These are phyloP conservation scores for Fusarium sp. DNA, from an alignment of 2,329 filamentous ascomycete genomes.

Conservation along the genomic window DNA sequence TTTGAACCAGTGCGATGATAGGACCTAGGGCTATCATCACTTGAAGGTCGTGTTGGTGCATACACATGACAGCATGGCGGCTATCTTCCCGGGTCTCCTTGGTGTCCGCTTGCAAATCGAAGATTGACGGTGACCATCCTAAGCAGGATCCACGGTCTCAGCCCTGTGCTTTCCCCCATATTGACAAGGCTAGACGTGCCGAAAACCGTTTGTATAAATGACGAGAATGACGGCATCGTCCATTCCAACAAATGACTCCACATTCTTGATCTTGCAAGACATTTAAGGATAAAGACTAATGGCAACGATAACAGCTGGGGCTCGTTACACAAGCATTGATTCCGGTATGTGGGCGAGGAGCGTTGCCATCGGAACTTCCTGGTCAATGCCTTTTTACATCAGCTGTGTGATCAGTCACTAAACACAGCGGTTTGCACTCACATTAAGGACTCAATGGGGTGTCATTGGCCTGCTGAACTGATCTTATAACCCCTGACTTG, in stretches of 20 bases:
- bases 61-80: slow-evolving; percentile 4
- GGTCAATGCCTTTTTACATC: slow-evolving; percentile 10
- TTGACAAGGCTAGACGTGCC: neutral
- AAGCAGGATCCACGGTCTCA: slow-evolving; percentile 9
- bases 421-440: slow-evolving; percentile 1
- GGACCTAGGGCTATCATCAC: slow-evolving; percentile 1
- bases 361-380: slow-evolving; percentile 1
- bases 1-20: neutral
- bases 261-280: slow-evolving; percentile 14
- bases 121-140: neutral
- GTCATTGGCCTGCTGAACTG: slow-evolving; percentile 4
- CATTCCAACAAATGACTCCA: slow-evolving; percentile 30
- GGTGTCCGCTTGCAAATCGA: slow-evolving; percentile 21
- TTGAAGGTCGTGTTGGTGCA: neutral
- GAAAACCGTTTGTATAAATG: slow-evolving; percentile 16
- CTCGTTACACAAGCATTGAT: neutral
- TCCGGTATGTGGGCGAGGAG: slow-evolving; percentile 17
- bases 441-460: slow-evolving; percentile 3
- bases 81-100: neutral
- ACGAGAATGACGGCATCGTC: slow-evolving; percentile 25
- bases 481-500: neutral
- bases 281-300: neutral
- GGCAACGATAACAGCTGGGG: neutral
- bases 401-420: slow-evolving; percentile 7
- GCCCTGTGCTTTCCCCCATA: slow-evolving; percentile 23